phyloP scores from a whole-genome alignment of 2,329 filamentous ascomycete species.

The Pezicula neosporulosa region DNA sequence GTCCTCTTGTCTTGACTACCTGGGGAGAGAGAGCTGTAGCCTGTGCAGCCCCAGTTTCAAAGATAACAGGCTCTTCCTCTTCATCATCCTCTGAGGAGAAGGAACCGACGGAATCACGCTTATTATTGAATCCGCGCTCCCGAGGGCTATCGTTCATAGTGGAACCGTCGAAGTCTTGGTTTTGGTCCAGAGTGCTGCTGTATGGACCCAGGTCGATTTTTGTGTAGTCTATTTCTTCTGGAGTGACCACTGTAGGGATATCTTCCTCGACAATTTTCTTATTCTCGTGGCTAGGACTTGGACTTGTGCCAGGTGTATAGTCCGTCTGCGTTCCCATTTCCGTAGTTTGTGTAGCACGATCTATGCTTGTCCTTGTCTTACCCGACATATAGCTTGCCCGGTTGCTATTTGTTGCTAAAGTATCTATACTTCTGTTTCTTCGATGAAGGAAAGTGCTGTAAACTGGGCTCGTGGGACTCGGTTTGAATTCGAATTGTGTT shows the following conservation, averaged over 20 bases:
- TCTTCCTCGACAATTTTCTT: conserved; percentile 25
- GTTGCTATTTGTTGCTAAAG: conserved; percentile 56
- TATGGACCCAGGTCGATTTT: conserved; percentile 50
- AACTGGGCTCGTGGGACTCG: conserved; percentile 72
- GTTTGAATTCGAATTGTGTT: conserved; percentile 80
- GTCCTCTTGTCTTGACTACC: conserved; percentile 54
- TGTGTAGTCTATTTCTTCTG: conserved; percentile 56
- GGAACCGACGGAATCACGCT: conserved; percentile 40
- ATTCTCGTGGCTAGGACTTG: conserved; percentile 43
- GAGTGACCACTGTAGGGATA: conserved; percentile 38
- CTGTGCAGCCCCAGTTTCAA: conserved; percentile 59
- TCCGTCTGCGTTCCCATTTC: conserved; percentile 60
- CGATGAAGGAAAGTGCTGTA: conserved; percentile 52
- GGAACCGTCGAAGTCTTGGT: conserved; percentile 25
- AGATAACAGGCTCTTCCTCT: conserved; percentile 63
- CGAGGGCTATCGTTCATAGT: conserved; percentile 28
- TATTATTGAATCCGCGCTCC: conserved; percentile 20
- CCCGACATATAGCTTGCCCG: conserved; percentile 74
- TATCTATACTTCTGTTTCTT: conserved; percentile 70
- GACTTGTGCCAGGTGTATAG: conserved; percentile 52
- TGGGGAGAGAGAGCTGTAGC: conserved; percentile 54
- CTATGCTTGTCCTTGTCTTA: conserved; percentile 45
- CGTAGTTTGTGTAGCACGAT: conserved; percentile 68
- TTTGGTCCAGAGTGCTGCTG: conserved; percentile 18
- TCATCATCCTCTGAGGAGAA: conserved; percentile 46